Percentiles rank a stretch among this genome's conserved stretches.
phyloP scores from a whole-genome alignment of 208 protist species.

The Leishmania gerbilli region DNA sequence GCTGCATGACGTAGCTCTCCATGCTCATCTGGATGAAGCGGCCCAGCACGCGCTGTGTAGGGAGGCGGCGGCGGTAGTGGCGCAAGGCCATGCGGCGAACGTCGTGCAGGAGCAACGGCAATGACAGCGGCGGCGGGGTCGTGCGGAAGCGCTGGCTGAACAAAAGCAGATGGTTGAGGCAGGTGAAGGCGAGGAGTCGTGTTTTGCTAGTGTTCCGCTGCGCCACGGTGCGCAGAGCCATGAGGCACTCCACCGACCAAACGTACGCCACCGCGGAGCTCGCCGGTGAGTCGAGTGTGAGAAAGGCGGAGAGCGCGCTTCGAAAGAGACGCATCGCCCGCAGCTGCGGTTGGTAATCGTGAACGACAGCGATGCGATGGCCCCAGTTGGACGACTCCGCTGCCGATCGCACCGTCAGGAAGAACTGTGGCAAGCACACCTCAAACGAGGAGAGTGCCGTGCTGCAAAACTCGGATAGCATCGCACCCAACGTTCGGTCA shows the following conservation, averaged over 20 bases:
- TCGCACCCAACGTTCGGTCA: conserved; percentile 48
- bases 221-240: conserved; percentile 40
- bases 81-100: conserved; percentile 72
- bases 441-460: conserved; percentile 53
- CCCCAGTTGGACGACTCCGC: conserved; percentile 74
- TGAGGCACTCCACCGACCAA: conserved; percentile 56
- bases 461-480: conserved; percentile 58
- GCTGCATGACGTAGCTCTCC: conserved; percentile 74
- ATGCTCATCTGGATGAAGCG: conserved; percentile 78
- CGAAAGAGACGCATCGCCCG: conserved; percentile 68
- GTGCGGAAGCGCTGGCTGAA: conserved; percentile 40
- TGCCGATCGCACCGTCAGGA: conserved; percentile 64
- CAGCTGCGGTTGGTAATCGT: conserved; percentile 59
- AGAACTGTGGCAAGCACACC: conserved; percentile 61
- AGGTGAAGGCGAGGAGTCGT: conserved; percentile 73
- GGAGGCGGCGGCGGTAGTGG: conserved; percentile 48
- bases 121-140: conserved; percentile 26
- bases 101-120: conserved; percentile 36
- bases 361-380: conserved; percentile 79
- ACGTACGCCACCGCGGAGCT: conserved; percentile 13
- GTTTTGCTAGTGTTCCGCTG: conserved; percentile 70
- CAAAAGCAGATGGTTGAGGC: conserved; percentile 74
- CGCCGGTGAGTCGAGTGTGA: conserved; percentile 15
- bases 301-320: conserved; percentile 42
- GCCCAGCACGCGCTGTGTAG: conserved; percentile 33